Base-by-base conservation (phyloP, 2,329 filamentous ascomycete species). In the Colletotrichum sp. region DNA sequence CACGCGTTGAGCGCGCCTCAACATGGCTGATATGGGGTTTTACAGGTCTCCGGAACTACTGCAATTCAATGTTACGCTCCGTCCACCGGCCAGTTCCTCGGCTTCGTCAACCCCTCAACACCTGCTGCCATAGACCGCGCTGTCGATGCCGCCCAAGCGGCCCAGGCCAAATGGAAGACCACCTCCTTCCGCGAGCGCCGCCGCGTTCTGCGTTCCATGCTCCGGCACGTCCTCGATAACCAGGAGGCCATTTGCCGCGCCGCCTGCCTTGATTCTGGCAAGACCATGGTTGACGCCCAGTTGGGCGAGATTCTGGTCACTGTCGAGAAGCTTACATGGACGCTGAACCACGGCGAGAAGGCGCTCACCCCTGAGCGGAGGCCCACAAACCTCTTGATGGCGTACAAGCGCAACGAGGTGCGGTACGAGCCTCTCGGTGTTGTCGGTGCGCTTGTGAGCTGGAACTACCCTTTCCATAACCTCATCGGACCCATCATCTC, bases 381-480 rank as follows among this genome's bases (percentile, higher is more conserved):
- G 69, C 95, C 96, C 7, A 98, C 96, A 2, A 98, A 98, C 84
- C 89, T 98, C 61, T 90, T 99, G 78, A 98, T 99, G 95, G 91
- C 93, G 86, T 98, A 98, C 86, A 99, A 99, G 90, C 92, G 91
- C 83, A 98, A 98, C 82, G 93, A 93, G 77, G 96, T 99, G 32
- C 88, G 91, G 66, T 99, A 98, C 84, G 96, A 99, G 85, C 96
- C 97, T 16, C 88, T 98, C 25, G 97, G 97, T 19, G 95, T 99
- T 44, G 95, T 99, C 8, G 94, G 95, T 13, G 96, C 97, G 22
- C 93, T 96, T 68, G 95, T 99, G 59, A 97, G 94, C 82, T 99
- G 97, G 97, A 99, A 99, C 87, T 98, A 96, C 83, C 93, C 95
- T 60, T 98, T 98, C 85, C 97, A 99, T 87, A 99, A 99, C 85